Evolutionary conservation across 2,329 filamentous ascomycete species (phyloP), one percentile per base, ranked within the genome.

Genomic region (Aspergillus calidoustus): DNA sequence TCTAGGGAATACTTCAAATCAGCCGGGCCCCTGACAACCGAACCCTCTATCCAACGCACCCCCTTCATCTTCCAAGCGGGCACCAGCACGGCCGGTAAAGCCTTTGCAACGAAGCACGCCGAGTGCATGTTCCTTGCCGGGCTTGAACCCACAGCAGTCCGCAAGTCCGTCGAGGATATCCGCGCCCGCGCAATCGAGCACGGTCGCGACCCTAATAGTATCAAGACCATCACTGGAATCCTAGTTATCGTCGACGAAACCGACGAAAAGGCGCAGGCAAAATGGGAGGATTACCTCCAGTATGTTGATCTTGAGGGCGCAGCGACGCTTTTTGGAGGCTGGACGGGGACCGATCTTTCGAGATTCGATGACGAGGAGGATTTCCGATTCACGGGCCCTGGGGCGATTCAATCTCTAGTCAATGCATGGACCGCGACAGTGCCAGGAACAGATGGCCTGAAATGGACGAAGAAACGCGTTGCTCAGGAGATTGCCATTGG

Each of bases 301-400:
- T 79, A 79, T 51, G 77, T 72, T 25, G 77, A 80, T 49, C 67
- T 73, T 0, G 77, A 80, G 57, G 78, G 78, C 2, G 73, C 75
- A 0, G 71, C 77, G 6, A 71, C 77, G 0, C 67, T 81, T 1
- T 80, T 81, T 57, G 78, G 79, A 2, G 78, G 78, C 15, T 81
- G 78, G 78, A 73, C 74, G 2, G 78, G 76, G 74, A 9, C 73
- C 67, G 34, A 69, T 67, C 9, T 80, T 64, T 43, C 74, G 71
- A 57, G 71, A 0, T 80, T 76, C 57, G 69, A 71, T 0, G 79
- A 81, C 47, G 79, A 82, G 49, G 76, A 81, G 25, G 79, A 82
- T 59, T 80, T 82, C 59, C 70, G 75, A 2, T 80, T 81, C 61
- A 70, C 71, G 6, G 73, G 72, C 2, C 72, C 74, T 0, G 74